Base-by-base conservation (phyloP, 2,329 filamentous ascomycete species). In the Cytospora piceicola region DNA sequence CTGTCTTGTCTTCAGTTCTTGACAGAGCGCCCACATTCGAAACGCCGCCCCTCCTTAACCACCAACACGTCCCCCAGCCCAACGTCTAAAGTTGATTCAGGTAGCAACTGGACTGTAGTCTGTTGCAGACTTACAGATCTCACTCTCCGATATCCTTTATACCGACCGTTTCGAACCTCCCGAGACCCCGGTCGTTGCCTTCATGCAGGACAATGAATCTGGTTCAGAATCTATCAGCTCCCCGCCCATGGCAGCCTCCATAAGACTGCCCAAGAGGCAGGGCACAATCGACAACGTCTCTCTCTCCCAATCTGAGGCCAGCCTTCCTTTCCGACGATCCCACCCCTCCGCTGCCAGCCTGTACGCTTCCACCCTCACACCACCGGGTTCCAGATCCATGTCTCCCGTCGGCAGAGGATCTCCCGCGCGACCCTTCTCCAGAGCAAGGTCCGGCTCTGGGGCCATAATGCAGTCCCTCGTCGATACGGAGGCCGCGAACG, bases 361-460 rank as follows among this genome's bases (percentile, higher is more conserved):
- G 71, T 83, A 91, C 78, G 82, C 88, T 56, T 87, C 88, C 22
- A 89, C 88, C 4, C 80, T 90, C 32, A 87, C 88, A n/a, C 88
- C 88, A 9, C 85, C 88, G 0, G 85, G 85, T 22, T 91, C 89
- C 55, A 84, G 90, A 68, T 86, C 90, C 42, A 85, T 85, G 70
- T 92, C 90, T 11, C 90, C 90, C 29, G 85, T 84, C 64, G 85
- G 86, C 53, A 82, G 85, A 64, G 81, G 84, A 29, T 84, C 85
- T 17, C 83, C 86, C 5, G 85, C 85, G n/a, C 82, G 81, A 57
- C 77, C 81, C 63, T 80, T 85, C 30, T 82, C 86, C 2, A 81
- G 85, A 49, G 88, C 88, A 29, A 81, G 90, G 46, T 86, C 87
- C 68, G 82, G 82, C 36, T 77, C 78, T 36, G 77, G 78, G 17